phyloP scores from a whole-genome alignment of 441 rosid species.

The Eruca vesicaria region DNA sequence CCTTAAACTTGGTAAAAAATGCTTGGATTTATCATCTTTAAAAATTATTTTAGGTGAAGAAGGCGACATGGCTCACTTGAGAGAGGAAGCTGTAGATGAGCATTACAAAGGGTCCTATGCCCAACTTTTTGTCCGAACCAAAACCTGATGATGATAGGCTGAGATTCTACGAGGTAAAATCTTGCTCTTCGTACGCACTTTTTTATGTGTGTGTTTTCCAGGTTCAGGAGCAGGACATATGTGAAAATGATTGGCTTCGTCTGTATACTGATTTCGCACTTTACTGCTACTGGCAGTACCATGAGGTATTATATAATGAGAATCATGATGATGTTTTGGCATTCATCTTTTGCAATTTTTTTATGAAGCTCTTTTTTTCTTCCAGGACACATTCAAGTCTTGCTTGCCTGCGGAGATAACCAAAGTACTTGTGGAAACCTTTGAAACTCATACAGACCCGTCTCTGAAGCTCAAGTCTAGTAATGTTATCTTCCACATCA shows the following conservation, averaged over 20 bases:
- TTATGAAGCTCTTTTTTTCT: background rate
- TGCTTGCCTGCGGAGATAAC: background rate
- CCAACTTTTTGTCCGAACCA: background rate
- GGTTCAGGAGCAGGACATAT: background rate
- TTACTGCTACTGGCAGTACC: background rate
- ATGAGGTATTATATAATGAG: background rate
- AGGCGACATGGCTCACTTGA: background rate
- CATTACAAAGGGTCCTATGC: background rate
- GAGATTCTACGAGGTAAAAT: background rate
- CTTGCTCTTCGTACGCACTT: background rate
- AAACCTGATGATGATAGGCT: background rate
- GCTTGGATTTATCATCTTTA: no score
- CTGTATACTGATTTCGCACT: background rate
- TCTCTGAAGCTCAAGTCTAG: background rate
- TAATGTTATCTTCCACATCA: background rate
- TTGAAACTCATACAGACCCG: background rate
- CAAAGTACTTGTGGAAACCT: background rate
- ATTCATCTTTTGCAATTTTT: background rate
- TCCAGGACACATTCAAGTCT: background rate
- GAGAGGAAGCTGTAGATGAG: background rate
- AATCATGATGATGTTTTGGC: background rate
- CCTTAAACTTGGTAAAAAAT: no score
- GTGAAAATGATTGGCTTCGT: background rate
- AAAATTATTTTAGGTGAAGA: background rate
- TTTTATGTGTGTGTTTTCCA: background rate